Evolutionary conservation across 2,329 filamentous ascomycete genomes (phyloP), one percentile per base, ranked within the genome.

Genomic region (Diaporthe ilicicola): DNA sequence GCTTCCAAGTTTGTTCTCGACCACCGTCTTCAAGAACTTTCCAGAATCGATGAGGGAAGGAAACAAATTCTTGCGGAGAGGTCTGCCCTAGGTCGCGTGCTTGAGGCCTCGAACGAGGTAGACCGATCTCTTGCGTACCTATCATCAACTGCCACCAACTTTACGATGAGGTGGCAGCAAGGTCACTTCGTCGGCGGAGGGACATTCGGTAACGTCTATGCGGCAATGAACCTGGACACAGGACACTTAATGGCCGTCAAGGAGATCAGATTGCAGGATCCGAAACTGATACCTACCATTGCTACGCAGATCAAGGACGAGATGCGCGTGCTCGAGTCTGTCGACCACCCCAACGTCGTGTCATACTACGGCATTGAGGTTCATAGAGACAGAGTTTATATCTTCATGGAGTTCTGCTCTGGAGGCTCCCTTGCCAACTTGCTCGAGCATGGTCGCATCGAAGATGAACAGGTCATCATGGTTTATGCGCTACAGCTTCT

Each of bases 341-440:
- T 99, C 55, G 95, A 99, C 78, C 96, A 99, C 79, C 96, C 96
- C 27, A 99, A 99, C 79, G 94, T 99, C 73, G 97, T 99, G 27
- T 95, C 94, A 12, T 99, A 99, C 82, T 96, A 96, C 78, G 96
- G 96, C 71, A 98, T 99, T 77, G 96, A 99, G 81, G 96, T 98
- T 3, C 96, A 99, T 82, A 90, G 96, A 74, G 96, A 99, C 85
- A 96, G 97, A 79, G 96, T 99, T n/a, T 99, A 98, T 82, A 98
- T 99, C 75, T 99, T 99, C 80, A 99, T 99, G 96, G 96, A 99
- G 81, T 98, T 97, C 82, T 99, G 96, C 81, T 97, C 94, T 5
- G 95, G 96, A 65, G 96, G 96, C 24, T 98, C 95, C 19, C 86
- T 99, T 61, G 95, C 96, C 51, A 93, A 90, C 64, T 84, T 99